phyloP scores from a whole-genome alignment of 192 early-diverging fungal genomes.

The Entomortierella lignicola region DNA sequence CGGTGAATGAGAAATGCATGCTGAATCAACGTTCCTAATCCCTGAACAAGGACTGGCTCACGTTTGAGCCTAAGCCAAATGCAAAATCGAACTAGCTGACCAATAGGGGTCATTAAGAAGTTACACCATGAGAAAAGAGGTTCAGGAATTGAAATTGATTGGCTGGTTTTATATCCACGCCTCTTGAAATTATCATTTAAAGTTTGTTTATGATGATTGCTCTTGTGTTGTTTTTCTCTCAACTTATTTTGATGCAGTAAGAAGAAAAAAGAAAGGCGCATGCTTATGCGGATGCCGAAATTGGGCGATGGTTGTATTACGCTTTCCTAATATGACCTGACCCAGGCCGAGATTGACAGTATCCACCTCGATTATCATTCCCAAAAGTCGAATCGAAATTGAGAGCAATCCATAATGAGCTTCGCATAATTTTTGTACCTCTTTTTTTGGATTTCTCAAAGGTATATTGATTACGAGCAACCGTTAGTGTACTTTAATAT shows the following conservation, averaged over 20 bases:
- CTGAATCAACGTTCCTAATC: constrained; percentile 12
- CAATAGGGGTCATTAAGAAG: neutral
- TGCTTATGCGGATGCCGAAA: neutral
- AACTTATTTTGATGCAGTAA: no score
- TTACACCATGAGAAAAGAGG: neutral
- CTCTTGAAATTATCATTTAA: no score
- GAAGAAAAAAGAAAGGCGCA: no score
- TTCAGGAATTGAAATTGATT: neutral
- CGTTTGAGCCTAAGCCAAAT: neutral
- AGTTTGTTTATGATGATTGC: no score
- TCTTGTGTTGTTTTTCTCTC: neutral
- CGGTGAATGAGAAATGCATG: constrained; percentile 2
- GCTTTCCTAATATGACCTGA: neutral
- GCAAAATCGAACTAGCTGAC: neutral
- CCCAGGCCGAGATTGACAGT: neutral
- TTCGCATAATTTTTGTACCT: no score
- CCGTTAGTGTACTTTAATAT: no score
- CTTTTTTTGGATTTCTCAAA: no score
- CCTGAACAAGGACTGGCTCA: constrained; percentile 10
- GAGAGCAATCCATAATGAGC: no score
- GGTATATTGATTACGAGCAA: no score
- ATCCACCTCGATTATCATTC: constrained; percentile 6
- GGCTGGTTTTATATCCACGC: no score
- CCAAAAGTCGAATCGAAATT: neutral
- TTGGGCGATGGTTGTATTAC: neutral